Base-by-base conservation (phyloP, 2,329 filamentous ascomycete species). In the Aspergillus unguis region DNA sequence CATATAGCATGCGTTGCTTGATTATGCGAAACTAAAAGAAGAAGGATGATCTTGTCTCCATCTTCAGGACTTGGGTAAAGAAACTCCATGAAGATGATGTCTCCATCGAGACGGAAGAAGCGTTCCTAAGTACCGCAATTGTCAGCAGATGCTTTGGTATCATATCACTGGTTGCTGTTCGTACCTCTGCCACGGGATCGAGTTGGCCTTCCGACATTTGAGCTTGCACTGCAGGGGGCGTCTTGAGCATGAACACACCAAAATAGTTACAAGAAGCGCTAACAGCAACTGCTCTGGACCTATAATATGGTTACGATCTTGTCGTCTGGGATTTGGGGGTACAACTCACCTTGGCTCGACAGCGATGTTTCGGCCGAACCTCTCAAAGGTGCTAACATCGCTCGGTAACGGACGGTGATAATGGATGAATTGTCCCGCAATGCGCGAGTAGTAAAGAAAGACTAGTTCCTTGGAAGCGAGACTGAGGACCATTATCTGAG, bases 61-160 rank as follows among this genome's bases (percentile, higher is more conserved):
- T 92, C 85, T 48, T 83, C 80, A 0, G 80, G 71, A 7, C 79
- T 78, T 6, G 91, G 88, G 54, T 87, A 84, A 2, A 99, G 77
- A 58, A 97, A 99, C 25, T 91, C 87, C 78, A 96, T 85, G 61
- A 90, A 88, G 62, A 92, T 79, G 50, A 97, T 89, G n/a, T 85
- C 78, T 1, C 89, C 91, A 6, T 85, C 80, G 6, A 90, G 75
- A 42, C 69, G 66, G 54, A 78, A 74, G 45, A 75, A 76, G n/a
- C 67, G 69, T 62, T 78, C 76, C 75, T 78, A 48, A 32, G 43
- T 47, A n/a, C 23, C 6, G 35, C 40, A 33, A 31, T 5, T 17
- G 10, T 17, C 47, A 25, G 11, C 6, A 29, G 6, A n/a, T 48
- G 25, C 28, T 63, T 51, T 28, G 72, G 54, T 2, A 9, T 5